These are phyloP conservation scores for Aureobasidium sp. DNA, from an alignment of 2,329 filamentous ascomycete species.

Conservation along the genomic window DNA sequence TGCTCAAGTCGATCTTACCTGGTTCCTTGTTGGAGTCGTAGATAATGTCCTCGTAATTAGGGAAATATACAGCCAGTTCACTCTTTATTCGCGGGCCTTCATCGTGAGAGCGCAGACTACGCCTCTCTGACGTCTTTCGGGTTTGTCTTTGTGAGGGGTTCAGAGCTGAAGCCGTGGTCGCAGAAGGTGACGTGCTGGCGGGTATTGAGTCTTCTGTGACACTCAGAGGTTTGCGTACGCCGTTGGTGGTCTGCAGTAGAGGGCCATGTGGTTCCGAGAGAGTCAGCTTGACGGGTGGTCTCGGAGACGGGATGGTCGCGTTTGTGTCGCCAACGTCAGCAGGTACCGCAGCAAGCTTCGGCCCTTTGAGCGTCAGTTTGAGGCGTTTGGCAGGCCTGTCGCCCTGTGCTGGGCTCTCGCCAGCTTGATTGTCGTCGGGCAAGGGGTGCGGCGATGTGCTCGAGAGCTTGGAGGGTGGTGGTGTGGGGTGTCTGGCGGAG, in stretches of 20 bases:
- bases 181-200: slow-evolving; percentile 25
- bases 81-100: slow-evolving; percentile 77
- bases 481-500: slow-evolving; percentile 13
- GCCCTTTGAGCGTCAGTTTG: slow-evolving; percentile 12
- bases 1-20: slow-evolving; percentile 12
- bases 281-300: slow-evolving; percentile 37
- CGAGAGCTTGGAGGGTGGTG: slow-evolving; percentile 3
- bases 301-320: slow-evolving; percentile 17
- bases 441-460: neutral
- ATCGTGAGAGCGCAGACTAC: slow-evolving; percentile 81
- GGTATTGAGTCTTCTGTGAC: slow-evolving; percentile 28
- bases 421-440: neutral
- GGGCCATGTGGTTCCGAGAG: slow-evolving; percentile 37
- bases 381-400: slow-evolving; percentile 5
- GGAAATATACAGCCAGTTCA: slow-evolving; percentile 83
- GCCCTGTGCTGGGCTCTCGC: neutral
- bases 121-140: slow-evolving; percentile 43
- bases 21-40: slow-evolving; percentile 73
- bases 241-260: slow-evolving; percentile 37
- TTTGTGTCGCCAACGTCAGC: neutral
- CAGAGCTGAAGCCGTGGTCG: slow-evolving; percentile 23
- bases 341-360: slow-evolving; percentile 10
- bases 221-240: slow-evolving; percentile 31
- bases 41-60: slow-evolving; percentile 90
- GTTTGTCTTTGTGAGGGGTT: neutral